Conservation (phyloP, 768 basidiomycete species). For the Kwoniella dendrophila region DNA sequence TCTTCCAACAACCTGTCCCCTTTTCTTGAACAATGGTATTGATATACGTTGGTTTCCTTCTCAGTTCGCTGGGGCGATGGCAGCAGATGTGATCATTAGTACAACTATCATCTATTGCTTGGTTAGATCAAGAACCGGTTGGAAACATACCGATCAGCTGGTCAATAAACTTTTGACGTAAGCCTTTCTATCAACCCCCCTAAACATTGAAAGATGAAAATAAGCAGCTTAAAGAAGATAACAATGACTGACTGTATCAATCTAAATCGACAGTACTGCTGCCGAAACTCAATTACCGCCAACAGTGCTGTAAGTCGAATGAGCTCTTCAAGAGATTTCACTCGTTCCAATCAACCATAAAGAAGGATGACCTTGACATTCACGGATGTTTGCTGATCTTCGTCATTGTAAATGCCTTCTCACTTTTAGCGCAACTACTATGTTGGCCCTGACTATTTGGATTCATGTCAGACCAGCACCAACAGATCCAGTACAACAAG, state of each 20-base stretch:
- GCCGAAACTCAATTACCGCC: constrained; percentile 14
- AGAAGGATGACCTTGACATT: no score
- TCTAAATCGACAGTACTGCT: background rate
- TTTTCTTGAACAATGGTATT: background rate
- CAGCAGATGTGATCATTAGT: constrained; percentile 8
- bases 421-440: no score
- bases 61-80: constrained; percentile 18
- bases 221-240: no score
- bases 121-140: background rate
- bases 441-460: no score
- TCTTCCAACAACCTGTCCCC: background rate
- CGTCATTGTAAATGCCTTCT: no score
- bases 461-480: no score
- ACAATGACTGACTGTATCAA: background rate
- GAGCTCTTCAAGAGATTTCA: no score
- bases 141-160: constrained; percentile 5
- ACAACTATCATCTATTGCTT: constrained; percentile 13
- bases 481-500: no score
- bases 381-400: no score
- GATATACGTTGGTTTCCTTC: no score
- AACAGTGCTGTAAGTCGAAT: constrained; percentile 12
- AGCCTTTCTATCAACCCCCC: background rate
- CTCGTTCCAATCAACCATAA: no score
- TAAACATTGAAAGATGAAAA: no score
- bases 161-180: constrained; percentile 10